These are phyloP conservation scores for Dictyostelium brefeldianum DNA, from an alignment of 78 protist genomes.

Conservation along the genomic window DNA sequence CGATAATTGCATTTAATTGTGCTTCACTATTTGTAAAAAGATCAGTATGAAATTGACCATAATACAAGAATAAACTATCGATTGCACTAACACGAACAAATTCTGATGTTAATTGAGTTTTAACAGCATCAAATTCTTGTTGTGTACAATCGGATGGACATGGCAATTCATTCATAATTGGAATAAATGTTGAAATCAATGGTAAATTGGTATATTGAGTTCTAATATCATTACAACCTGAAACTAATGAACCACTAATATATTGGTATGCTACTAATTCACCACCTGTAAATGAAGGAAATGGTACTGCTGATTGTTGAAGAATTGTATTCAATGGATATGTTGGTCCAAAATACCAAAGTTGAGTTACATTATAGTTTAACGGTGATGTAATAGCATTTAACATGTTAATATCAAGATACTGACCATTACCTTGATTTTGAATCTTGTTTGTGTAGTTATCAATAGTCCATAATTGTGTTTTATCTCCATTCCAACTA, in stretches of 20 bases:
- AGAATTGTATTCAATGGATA: constrained; percentile 12
- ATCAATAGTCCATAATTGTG: not conserved
- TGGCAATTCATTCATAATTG: too few relatives aligned
- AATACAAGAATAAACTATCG: not conserved
- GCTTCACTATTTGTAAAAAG: not conserved
- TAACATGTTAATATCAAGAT: not conserved
- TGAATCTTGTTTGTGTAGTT: not conserved
- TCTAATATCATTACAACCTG: not conserved
- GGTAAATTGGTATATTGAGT: not conserved
- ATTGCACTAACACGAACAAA: not conserved
- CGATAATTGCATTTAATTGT: not conserved
- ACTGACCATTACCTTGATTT: not conserved
- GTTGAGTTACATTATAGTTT: not conserved
- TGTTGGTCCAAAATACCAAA: not conserved
- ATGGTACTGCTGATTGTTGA: not conserved
- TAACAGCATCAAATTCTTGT: not conserved
- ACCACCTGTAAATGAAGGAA: not conserved
- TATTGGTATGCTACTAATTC: not conserved
- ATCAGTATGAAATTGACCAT: not conserved
- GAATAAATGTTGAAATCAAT: too few relatives aligned
- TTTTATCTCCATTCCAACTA: not conserved
- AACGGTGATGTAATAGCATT: not conserved
- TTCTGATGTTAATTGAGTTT: not conserved
- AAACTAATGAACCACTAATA: too few relatives aligned
- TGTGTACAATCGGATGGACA: too few relatives aligned